Evolutionary conservation across 768 basidiomycete species (phyloP), one percentile per base, ranked within the genome.

Genomic region (Leucocoprinus birnbaumii): DNA sequence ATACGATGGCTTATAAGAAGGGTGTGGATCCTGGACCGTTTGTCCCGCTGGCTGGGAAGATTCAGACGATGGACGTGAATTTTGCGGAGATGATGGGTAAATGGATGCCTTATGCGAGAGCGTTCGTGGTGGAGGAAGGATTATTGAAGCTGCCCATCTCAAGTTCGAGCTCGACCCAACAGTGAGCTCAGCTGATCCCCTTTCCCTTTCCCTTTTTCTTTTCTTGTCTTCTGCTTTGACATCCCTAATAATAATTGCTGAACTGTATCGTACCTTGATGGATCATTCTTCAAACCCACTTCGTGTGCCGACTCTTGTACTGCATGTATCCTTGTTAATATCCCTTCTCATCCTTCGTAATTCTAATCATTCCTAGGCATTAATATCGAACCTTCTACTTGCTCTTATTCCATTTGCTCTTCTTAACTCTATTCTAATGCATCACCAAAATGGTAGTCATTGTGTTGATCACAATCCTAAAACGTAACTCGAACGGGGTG

Each of bases 51-150:
- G 19, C 54, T 21, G 54, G 54, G 4, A 38, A 16, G 4, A 34
- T 48, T 43, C n/a, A 48, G 40, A 55, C 47, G 22, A 55, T 48
- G 40, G 40, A 55, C 5, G 48, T 55, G 21, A 55, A 55, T 49
- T 55, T 55, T 26, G 48, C 54, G 18, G 54, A 55, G 27, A 43
- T 40, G 18, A 27, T 55, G 54, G 54, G 54, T 27, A 55, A 55
- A n/a, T 55, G 54, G 54, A 55, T 55, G 54, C 54, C 54, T 9
- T 55, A 48, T 42, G 54, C 54, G 9, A 55, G 54, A 18, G 46
- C 48, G 38, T 55, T 55, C 34, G 54, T 55, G 3, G 41, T 34
- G 21, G 54, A 55, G 8, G 46, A 55, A 14, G 47, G 47, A 7
- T 43, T 55, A 2, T 21, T 48, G 46, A 21, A 10, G n/a, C 27